Conservation (phyloP, 352 stramenopile genomes). For the Pythium oligandrum region DNA sequence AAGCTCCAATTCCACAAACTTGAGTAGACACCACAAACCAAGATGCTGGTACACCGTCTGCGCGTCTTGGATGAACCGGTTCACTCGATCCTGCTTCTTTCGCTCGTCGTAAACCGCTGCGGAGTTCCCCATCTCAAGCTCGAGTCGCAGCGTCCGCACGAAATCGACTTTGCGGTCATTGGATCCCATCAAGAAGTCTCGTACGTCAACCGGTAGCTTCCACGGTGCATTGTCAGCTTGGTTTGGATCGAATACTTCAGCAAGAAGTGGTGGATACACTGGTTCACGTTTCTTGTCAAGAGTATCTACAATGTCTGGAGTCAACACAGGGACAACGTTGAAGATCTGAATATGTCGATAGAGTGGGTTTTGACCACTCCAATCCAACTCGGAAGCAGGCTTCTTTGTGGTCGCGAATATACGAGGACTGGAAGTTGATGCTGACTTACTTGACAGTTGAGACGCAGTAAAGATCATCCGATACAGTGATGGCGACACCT, state of each 20-base stretch:
- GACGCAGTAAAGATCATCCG: conserved; percentile 11
- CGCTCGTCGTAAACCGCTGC: conserved; percentile 65
- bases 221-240: not conserved
- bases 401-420: conserved; percentile 61
- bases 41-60: conserved; percentile 57
- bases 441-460: not conserved
- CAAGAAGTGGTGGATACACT: conserved; percentile 36
- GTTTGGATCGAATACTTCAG: conserved; percentile 35
- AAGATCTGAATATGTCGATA: conserved; percentile 58
- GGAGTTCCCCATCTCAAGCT: conserved; percentile 71
- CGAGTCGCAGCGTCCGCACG: conserved; percentile 46
- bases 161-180: conserved; percentile 74
- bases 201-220: conserved; percentile 21
- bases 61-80: conserved; percentile 65
- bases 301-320: conserved; percentile 11
- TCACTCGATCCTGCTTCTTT: conserved; percentile 69
- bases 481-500: conserved; percentile 57
- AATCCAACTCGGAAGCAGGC: conserved; percentile 48
- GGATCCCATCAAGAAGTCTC: conserved; percentile 57
- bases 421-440: conserved; percentile 7
- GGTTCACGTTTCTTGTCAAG: conserved; percentile 7
- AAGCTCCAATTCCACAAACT: conserved; percentile 76
- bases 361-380: conserved; percentile 45
- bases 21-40: conserved; percentile 75
- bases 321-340: conserved; percentile 48